Evolutionary conservation across 225 moss, liverwort and hornwort genomes (phyloP).

Genomic region (Pleurozium schreberi): DNA sequence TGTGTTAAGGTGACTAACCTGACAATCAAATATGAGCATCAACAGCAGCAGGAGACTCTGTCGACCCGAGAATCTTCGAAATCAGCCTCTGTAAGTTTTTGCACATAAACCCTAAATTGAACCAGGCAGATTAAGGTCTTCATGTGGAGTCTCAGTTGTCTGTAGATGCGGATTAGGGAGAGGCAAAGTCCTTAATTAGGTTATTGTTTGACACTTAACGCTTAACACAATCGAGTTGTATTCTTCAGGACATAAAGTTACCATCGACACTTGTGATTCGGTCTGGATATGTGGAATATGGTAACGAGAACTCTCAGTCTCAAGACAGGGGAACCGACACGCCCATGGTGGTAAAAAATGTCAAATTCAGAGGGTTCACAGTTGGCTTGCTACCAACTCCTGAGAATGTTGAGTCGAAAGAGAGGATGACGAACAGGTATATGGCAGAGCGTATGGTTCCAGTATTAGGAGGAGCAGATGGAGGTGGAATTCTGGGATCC

Average conservation of each 20-base stretch:
- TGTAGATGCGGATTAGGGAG: not conserved
- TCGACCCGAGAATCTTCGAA: not conserved
- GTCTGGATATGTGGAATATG: constrained; percentile 68
- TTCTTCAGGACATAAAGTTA: constrained; percentile 16
- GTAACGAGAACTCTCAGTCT: constrained; percentile 36
- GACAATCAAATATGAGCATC: constrained; percentile 56
- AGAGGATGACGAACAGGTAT: constrained; percentile 14
- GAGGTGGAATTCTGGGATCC: constrained; percentile 61
- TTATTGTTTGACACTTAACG: not conserved
- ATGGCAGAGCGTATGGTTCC: constrained; percentile 47
- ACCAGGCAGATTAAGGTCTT: not conserved
- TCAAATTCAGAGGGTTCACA: constrained; percentile 65
- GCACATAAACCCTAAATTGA: constrained; percentile 2
- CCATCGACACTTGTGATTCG: constrained; percentile 46
- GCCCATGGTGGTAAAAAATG: constrained; percentile 65
- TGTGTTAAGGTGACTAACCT: constrained; percentile 72
- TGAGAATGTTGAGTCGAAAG: constrained; percentile 13
- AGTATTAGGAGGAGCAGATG: constrained; percentile 56
- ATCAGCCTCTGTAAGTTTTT: constrained; percentile 10
- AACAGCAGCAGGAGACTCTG: constrained; percentile 11
- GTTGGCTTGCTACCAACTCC: constrained; percentile 35
- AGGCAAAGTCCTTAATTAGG: not conserved
- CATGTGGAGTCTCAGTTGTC: not conserved
- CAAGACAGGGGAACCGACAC: constrained; percentile 31
- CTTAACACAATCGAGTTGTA: not conserved